These are phyloP conservation scores for Cyberlindnera mississippiensis DNA, from an alignment of 805 yeast genomes.

Conservation along the genomic window DNA sequence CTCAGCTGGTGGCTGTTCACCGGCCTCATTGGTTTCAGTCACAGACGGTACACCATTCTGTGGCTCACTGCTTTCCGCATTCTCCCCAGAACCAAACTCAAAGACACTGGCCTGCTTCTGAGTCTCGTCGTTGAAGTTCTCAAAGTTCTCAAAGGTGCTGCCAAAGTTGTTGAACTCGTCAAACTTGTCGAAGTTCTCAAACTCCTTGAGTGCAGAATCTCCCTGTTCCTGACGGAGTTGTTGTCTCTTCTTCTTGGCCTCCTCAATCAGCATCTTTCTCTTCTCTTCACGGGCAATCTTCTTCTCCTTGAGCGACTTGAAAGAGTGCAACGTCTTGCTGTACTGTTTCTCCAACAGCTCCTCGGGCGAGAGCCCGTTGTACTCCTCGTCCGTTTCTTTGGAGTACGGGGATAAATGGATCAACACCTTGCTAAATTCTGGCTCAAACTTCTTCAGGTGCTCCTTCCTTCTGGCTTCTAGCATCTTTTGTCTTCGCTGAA, in stretches of 20 bases:
- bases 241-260: conserved; percentile 12
- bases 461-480: neutral
- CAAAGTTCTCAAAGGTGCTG: conserved; percentile 30
- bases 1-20: neutral
- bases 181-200: conserved; percentile 19
- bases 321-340: conserved; percentile 28
- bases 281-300: conserved; percentile 29
- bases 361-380: conserved; percentile 11
- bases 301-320: conserved; percentile 32
- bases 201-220: conserved; percentile 10
- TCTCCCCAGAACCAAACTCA: conserved; percentile 27
- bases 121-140: conserved; percentile 29
- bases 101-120: conserved; percentile 18
- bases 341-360: conserved; percentile 32
- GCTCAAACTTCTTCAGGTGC: neutral
- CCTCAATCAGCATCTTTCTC: conserved; percentile 16
- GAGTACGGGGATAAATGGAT: conserved; percentile 15
- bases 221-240: conserved; percentile 5
- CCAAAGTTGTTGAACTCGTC: conserved; percentile 30
- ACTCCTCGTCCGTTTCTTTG: conserved; percentile 1
- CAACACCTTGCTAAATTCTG: conserved; percentile 8
- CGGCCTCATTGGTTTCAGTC: neutral
- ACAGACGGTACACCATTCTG: no score
- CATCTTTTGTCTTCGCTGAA: neutral
- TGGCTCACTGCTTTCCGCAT: no score